A percentile compares a stretch with the other conserved stretches of the same genome.
phyloP scores from a whole-genome alignment of 768 basidiomycete genomes.

The Cytidiella melzeri region DNA sequence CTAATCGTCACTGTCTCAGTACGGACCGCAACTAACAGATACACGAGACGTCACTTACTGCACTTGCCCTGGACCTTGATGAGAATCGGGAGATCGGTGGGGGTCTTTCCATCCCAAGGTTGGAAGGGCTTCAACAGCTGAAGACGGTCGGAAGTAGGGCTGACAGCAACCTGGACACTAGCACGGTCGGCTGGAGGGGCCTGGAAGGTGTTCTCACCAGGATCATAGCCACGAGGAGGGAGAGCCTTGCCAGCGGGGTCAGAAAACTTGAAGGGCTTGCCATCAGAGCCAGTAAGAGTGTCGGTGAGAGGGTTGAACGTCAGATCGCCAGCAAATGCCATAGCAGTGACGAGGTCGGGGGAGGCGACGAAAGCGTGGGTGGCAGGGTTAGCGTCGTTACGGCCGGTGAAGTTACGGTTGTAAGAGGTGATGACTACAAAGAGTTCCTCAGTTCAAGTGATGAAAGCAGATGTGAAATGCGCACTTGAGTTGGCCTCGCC shows the following conservation, averaged over 20 bases:
- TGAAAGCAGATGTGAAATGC: conserved; percentile 23
- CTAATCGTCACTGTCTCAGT: conserved; percentile 23
- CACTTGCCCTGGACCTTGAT: conserved; percentile 99
- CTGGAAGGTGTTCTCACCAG: conserved; percentile 97
- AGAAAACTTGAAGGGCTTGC: conserved; percentile 97
- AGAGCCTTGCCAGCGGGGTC: conserved; percentile 89
- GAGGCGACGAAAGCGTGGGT: conserved; percentile 96
- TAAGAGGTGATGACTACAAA: conserved; percentile 90
- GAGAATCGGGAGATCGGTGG: conserved; percentile 81
- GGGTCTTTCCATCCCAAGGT: conserved; percentile 91
- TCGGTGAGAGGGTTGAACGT: conserved; percentile 97
- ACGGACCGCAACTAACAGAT: background rate
- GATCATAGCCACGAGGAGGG: conserved; percentile 92
- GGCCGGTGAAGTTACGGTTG: conserved; percentile 99
- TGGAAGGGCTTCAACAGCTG: conserved; percentile 86
- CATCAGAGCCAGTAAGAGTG: conserved; percentile 78
- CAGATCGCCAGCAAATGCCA: conserved; percentile 91
- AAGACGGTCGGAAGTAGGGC: conserved; percentile 82
- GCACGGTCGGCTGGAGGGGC: conserved; percentile 83
- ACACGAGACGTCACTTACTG: conserved; percentile 49
- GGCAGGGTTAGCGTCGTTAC: conserved; percentile 98
- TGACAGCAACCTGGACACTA: conserved; percentile 79
- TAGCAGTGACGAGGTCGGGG: conserved; percentile 92
- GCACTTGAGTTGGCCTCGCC: conserved; percentile 92
- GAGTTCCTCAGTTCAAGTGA: background rate